These are phyloP conservation scores for Triglochin maritima DNA, from an alignment of 106 monocot species.

Conservation along the genomic window DNA sequence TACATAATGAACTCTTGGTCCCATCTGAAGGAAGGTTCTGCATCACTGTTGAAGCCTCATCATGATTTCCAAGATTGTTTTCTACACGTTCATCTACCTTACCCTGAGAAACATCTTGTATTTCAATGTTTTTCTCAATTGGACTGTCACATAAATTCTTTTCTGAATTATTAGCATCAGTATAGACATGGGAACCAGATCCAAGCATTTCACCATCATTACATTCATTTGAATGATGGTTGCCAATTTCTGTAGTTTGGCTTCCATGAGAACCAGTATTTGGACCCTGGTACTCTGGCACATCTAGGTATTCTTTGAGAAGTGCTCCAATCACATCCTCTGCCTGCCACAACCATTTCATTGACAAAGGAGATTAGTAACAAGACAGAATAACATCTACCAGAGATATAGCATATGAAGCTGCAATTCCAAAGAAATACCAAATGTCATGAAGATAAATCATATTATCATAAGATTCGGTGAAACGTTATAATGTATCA, in stretches of 20 bases:
- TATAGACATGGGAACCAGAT: background rate
- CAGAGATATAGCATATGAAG: no score
- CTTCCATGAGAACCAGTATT: constrained; percentile 4
- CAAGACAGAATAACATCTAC: no score
- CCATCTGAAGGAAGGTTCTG: no score
- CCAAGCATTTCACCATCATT: constrained; percentile 3
- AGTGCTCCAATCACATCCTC: constrained; percentile 76
- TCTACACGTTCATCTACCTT: background rate
- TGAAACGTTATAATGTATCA: no score
- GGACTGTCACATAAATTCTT: background rate
- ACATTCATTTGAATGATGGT: constrained; percentile 3
- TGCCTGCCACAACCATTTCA: constrained; percentile 28
- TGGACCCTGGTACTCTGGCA: constrained; percentile 15
- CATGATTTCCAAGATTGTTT: background rate
- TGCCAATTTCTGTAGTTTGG: constrained; percentile 3
- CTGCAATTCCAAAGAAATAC: no score
- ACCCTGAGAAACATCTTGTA: background rate
- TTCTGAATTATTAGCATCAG: background rate
- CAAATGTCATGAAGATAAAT: no score
- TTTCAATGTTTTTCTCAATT: background rate
- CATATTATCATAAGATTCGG: no score
- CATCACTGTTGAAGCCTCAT: background rate
- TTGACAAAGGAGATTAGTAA: background rate
- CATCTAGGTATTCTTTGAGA: constrained; percentile 64
- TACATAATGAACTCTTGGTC: no score